phyloP scores from a whole-genome alignment of 2,329 filamentous ascomycete genomes.

The Trichophyton rubrum region DNA sequence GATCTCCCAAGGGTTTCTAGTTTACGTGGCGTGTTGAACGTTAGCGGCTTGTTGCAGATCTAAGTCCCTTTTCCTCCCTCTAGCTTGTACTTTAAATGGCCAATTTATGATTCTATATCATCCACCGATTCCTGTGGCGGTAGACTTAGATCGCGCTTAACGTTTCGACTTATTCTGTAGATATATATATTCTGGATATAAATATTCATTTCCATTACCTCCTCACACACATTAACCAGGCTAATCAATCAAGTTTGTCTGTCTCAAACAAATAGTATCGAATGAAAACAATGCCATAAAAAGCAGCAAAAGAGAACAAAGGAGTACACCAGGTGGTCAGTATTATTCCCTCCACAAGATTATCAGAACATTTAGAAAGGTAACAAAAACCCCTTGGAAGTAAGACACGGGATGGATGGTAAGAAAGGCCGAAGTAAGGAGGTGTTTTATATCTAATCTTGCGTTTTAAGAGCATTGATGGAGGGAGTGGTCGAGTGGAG shows the following conservation, averaged over 20 bases:
- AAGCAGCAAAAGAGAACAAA: neutral
- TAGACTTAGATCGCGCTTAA: neutral
- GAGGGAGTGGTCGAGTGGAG: neutral
- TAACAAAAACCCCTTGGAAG: too few relatives aligned
- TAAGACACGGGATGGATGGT: too few relatives aligned
- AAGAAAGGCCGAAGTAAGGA: neutral
- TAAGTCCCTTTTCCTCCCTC: neutral
- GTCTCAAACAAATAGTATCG: neutral
- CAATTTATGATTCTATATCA: constrained; percentile 1
- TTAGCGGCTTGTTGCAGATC: neutral
- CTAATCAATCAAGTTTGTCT: neutral
- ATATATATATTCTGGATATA: neutral
- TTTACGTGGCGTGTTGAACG: neutral
- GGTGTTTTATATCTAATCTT: too few relatives aligned
- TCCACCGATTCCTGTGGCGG: neutral
- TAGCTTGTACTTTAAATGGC: neutral
- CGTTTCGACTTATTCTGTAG: neutral
- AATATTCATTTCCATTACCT: neutral
- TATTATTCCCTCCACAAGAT: too few relatives aligned
- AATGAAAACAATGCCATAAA: neutral
- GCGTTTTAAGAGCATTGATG: neutral
- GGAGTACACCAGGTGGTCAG: too few relatives aligned
- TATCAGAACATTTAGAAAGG: too few relatives aligned
- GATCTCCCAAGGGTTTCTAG: neutral
- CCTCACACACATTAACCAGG: neutral